Base-by-base conservation (phyloP, 202 grass and related monocot species). In the Dendrocalamus latiflorus region DNA sequence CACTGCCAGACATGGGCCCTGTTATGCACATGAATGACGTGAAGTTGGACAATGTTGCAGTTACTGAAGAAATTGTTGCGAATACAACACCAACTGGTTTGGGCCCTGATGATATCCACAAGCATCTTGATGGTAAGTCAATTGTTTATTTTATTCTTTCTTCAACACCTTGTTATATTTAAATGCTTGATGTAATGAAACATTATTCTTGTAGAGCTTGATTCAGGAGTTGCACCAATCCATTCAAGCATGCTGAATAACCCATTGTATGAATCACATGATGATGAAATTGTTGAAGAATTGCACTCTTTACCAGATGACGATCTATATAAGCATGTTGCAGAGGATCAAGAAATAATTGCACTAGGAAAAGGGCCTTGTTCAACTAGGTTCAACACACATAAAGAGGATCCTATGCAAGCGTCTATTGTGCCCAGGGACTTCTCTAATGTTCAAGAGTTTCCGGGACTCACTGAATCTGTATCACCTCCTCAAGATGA, bases 151-250 rank as follows among this genome's bases (percentile, higher is more conserved):
- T n/a, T n/a, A n/a, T n/a, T n/a, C n/a, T n/a, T n/a, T n/a, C n/a
- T n/a, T n/a, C n/a, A n/a, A n/a, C n/a, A n/a, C n/a, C n/a, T n/a
- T n/a, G n/a, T n/a, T n/a, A n/a, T n/a, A n/a, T n/a, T n/a, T n/a
- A n/a, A n/a, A n/a, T n/a, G n/a, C 43, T 86, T 69, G 30, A 26
- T 84, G 44, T 68, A 39, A 38, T 75, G 74, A 47, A 69, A 78
- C 14, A 21, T 66, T 75, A 67, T 77, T 88, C 9, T 28, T 84
- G 63, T 55, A 70, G 74, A 74, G n/a, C 34, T 79, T 85, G 81
- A 83, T 85, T 74, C 84, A 82, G 91, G 74, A 90, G 87, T 68
- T 86, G 43, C 44, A 60, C 60, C 30, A 25, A 53, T 60, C 61
- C 24, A 53, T 70, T 82, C 62, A 76, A 78, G 20, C 68, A 62